Percentiles rank a stretch among this genome's conserved stretches.
Evolutionary conservation across 202 grass and related monocot species (phyloP).

Genomic region (Schoenoplectus triqueter): DNA sequence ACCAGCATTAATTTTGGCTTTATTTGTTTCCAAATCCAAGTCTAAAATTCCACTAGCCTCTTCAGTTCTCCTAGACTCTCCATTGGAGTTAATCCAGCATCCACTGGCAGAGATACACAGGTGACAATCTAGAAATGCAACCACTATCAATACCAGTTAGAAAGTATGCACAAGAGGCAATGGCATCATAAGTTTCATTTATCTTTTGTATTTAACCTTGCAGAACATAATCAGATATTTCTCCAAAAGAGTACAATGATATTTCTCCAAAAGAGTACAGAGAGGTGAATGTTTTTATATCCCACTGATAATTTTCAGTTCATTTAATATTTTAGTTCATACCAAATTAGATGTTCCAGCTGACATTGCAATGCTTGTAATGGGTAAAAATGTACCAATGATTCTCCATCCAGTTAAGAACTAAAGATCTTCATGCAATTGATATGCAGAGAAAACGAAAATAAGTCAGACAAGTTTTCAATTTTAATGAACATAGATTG

Average conservation of each 20-base stretch:
- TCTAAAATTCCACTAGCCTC: conserved; percentile 61
- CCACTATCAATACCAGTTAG: conserved; percentile 9
- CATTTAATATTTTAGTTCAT: neutral
- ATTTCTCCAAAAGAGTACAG: conserved; percentile 1
- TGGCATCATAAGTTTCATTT: conserved; percentile 14
- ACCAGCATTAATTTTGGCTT: conserved; percentile 40
- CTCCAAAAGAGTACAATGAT: neutral
- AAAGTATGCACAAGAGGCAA: conserved; percentile 34
- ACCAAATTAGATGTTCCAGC: neutral
- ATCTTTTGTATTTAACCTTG: neutral
- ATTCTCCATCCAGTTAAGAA: neutral
- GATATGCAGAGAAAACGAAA: neutral
- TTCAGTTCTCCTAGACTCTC: conserved; percentile 46
- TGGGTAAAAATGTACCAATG: neutral
- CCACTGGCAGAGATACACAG: conserved; percentile 60
- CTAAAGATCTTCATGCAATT: neutral
- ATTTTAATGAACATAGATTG: conserved; percentile 16
- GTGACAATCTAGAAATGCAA: conserved; percentile 65
- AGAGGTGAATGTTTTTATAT: neutral
- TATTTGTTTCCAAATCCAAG: conserved; percentile 56
- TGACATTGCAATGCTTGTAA: conserved; percentile 13
- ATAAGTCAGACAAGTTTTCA: neutral
- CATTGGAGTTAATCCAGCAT: conserved; percentile 68
- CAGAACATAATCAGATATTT: conserved; percentile 15
- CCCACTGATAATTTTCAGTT: neutral